phyloP scores from a whole-genome alignment of 2,329 filamentous ascomycete genomes.

The Tolypocladium inflatum region DNA sequence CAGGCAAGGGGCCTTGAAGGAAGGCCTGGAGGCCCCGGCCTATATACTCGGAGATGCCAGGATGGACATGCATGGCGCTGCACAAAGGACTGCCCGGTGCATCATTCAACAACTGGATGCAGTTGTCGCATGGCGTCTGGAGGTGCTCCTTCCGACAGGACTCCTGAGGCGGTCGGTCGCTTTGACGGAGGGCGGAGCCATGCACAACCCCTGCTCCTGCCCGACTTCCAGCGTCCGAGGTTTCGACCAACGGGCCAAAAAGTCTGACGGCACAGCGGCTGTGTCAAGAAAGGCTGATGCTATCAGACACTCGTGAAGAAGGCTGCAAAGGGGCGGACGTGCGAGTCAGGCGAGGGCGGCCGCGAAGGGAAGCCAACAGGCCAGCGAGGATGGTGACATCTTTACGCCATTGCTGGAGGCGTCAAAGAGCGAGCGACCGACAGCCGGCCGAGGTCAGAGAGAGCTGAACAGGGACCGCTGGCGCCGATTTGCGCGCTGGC shows the following conservation, averaged over 20 bases:
- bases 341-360: neutral
- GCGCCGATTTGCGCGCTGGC: neutral
- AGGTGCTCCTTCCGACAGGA: neutral
- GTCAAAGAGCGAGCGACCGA: neutral
- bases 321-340: neutral
- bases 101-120: too few species aligned
- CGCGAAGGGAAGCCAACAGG: neutral
- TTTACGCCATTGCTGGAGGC: neutral
- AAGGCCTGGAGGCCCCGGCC: too few species aligned
- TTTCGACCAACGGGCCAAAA: neutral
- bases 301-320: neutral
- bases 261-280: neutral
- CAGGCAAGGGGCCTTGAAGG: neutral
- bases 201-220: neutral
- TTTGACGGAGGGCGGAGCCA: neutral
- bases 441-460: neutral
- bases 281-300: neutral
- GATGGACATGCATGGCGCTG: too few species aligned
- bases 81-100: too few species aligned
- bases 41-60: too few species aligned
- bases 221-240: neutral
- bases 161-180: neutral
- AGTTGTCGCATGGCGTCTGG: neutral
- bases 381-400: neutral
- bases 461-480: neutral